Evolutionary conservation across 2,329 filamentous ascomycete species (phyloP), one percentile per base, ranked within the genome.

Genomic region (Pseudogymnoascus sp.): DNA sequence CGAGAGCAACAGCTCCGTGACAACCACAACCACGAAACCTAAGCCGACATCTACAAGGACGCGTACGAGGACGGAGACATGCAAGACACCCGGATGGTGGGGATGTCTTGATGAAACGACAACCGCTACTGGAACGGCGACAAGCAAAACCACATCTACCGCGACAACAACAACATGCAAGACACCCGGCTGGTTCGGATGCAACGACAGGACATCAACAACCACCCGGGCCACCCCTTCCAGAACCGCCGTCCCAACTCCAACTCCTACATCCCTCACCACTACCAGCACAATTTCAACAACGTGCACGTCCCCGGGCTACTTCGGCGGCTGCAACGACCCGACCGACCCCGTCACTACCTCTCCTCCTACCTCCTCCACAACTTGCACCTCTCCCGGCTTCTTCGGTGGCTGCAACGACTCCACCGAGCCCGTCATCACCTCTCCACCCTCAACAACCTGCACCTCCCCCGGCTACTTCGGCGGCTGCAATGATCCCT

Each of bases 1-100:
- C 72, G 88, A 92, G 75, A 96, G 92, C 73, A 97, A 97, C 73
- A 89, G 89, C 31, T 94, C 90, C 1, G 88, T 92, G 66, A 82
- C 81, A 1, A 91, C 88, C 0, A 85, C 85, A 0, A 83, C 82
- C 1, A 81, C 82, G 1, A 80, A 81, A 2, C 85, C 84, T 2
- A 82, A 82, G 47, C 14, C 47, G 16, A 6, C 47, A 4, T 31
- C 25, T 31, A 53, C 47, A 31, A 53, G n/a, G 25, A 89, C 85
- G 2, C 76, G 82, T 61, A 92, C 88, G 1, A 82, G 91, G 50
- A 96, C 92, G 0, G 86, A 87, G 62, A 96, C 91, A 0, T 96
- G 92, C 76, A 83, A 94, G 74, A 96, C 92, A 1, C 92, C 92
- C 28, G 91, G 92, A 4, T 96, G 92, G 92, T 96, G 72, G 72